Evolutionary conservation across 805 yeast species (phyloP), one percentile per base, ranked within the genome.

Genomic region (Hanseniaspora thailandica): DNA sequence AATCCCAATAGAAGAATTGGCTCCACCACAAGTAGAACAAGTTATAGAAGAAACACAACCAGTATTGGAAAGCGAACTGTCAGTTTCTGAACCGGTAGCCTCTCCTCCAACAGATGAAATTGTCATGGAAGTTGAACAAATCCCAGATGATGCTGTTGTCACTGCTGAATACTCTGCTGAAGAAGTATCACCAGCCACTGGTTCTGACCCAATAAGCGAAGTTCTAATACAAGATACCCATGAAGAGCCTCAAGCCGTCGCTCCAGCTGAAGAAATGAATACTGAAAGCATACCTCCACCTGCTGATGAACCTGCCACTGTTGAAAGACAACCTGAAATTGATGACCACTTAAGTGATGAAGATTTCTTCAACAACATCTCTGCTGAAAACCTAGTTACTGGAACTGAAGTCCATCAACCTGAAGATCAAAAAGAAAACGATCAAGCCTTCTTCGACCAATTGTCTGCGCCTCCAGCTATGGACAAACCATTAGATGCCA

Each of bases 111-210:
- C 22, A 5, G 39, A 35, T 17, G 19, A 35, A 17, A 20, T 17
- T 17, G 13, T 17, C 17, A 22, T 4, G 2, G 45, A 54, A 28
- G 52, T 45, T 17, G 48, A 44, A 26, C 54, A 55, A 46, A 38
- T 33, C 36, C 55, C 48, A 8, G 57, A 31, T 35, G 17, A 20
- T 23, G 41, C 28, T 25, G 45, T 23, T 34, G 48, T 51, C 28
- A 47, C 46, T 26, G 54, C 45, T 44, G 46, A 47, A 35, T 46
- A 44, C 26, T 39, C 34, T 35, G 49, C 49, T 26, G 49, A 51
- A 3, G 44, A 51, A 25, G 49, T 41, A 9, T 15, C 40, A 15
- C 17, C 17, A 22, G 8, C 1, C 12, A 12, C 26, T 38, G 20
- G n/a, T 13, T 15, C 12, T 4, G 9, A 38, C 7, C 41, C 41